These are phyloP conservation scores for Trapa incisa DNA, from an alignment of 345 rosid species.

Conservation along the genomic window DNA sequence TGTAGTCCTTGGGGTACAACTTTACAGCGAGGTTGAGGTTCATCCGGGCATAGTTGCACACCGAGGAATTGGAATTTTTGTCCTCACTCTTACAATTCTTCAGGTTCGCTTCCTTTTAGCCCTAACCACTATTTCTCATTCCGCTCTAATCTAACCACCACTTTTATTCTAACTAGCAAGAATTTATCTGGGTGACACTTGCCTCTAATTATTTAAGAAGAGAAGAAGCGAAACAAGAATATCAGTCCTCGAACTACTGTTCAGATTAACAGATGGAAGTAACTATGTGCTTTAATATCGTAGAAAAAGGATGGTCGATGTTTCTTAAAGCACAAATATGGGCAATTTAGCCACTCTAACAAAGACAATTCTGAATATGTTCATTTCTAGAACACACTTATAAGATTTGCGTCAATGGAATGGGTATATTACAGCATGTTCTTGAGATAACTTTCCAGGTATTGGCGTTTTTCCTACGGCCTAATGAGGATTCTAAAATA, in stretches of 20 bases:
- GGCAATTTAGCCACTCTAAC: neutral
- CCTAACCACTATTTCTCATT: no score
- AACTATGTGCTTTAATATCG: neutral
- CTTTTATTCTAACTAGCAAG: neutral
- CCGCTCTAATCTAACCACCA: no score
- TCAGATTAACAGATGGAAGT: neutral
- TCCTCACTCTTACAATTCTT: constrained; percentile 53
- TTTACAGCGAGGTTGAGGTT: constrained; percentile 34
- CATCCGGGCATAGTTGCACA: constrained; percentile 48
- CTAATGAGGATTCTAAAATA: constrained; percentile 55
- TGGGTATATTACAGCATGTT: neutral
- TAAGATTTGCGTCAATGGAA: no score
- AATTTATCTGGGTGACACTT: neutral
- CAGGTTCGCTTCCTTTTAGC: constrained; percentile 39
- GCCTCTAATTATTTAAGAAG: neutral
- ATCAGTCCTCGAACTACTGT: neutral
- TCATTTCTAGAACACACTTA: neutral
- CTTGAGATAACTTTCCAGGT: constrained; percentile 25
- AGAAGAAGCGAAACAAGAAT: no score
- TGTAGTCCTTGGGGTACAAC: constrained; percentile 54
- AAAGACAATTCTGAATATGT: neutral
- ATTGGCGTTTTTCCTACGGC: constrained; percentile 69
- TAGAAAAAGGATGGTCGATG: neutral
- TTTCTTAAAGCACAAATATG: neutral
- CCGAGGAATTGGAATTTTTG: constrained; percentile 74